Percentiles rank a stretch among this genome's conserved stretches.
Evolutionary conservation across 1,139 yeast genomes (phyloP).

Genomic region (Geotrichum fermentans): DNA sequence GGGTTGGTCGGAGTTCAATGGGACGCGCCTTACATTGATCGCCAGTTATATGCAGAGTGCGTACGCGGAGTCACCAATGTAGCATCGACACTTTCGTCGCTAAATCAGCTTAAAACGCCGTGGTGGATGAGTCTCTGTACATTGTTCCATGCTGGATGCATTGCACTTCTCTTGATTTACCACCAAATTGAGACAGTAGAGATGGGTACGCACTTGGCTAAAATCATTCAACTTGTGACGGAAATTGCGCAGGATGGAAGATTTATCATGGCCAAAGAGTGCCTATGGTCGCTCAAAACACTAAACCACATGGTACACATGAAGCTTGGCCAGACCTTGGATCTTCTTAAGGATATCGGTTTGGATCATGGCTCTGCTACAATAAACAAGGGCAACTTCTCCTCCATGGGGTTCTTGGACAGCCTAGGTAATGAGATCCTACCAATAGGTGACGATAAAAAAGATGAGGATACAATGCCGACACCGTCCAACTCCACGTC

Average conservation of each 20-base stretch:
- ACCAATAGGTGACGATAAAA: slow-evolving; percentile 2
- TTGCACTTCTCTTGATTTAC: slow-evolving; percentile 45
- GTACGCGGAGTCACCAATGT: slow-evolving; percentile 31
- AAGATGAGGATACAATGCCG: neutral
- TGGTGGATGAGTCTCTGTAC: slow-evolving; percentile 52
- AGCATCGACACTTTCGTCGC: slow-evolving; percentile 35
- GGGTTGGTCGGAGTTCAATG: slow-evolving; percentile 18
- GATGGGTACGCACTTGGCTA: slow-evolving; percentile 22
- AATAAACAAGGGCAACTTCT: slow-evolving; percentile 49
- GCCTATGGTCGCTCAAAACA: slow-evolving; percentile 60
- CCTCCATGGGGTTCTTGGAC: slow-evolving; percentile 27
- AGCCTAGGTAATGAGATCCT: slow-evolving; percentile 21
- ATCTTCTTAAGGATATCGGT: slow-evolving; percentile 43
- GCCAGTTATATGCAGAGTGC: slow-evolving; percentile 18
- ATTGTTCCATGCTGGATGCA: slow-evolving; percentile 47
- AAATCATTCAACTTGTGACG: slow-evolving; percentile 36
- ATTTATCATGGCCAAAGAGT: slow-evolving; percentile 57
- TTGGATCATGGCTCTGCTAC: slow-evolving; percentile 53
- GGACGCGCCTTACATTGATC: slow-evolving; percentile 11
- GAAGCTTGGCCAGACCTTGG: slow-evolving; percentile 44
- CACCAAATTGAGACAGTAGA: slow-evolving; percentile 35
- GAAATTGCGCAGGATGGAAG: slow-evolving; percentile 42
- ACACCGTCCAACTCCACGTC: neutral
- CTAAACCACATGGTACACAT: slow-evolving; percentile 50
- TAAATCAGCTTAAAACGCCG: slow-evolving; percentile 39